phyloP scores from a whole-genome alignment of 2,329 filamentous ascomycete species.

The Thermothelomyces thermophilus region DNA sequence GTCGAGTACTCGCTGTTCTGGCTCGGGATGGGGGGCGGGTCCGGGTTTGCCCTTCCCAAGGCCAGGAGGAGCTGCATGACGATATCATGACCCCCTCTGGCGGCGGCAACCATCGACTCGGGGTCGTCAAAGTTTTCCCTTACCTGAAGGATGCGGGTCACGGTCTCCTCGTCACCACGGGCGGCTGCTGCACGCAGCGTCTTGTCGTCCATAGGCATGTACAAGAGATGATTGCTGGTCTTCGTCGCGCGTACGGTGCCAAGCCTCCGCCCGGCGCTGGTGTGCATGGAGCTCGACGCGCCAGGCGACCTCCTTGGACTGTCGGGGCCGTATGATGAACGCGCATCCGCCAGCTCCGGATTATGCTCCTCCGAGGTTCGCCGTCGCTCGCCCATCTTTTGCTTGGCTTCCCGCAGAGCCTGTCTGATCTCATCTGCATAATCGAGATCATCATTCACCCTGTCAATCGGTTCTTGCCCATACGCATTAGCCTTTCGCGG shows the following conservation, averaged over 20 bases:
- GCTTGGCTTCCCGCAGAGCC: slow-evolving; percentile 55
- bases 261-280: slow-evolving; percentile 41
- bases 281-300: slow-evolving; percentile 28
- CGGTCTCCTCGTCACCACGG: slow-evolving; percentile 55
- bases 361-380: slow-evolving; percentile 54
- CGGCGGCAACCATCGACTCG: slow-evolving; percentile 82
- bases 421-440: slow-evolving; percentile 73
- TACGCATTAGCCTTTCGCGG: slow-evolving; percentile 87
- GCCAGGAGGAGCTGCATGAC: slow-evolving; percentile 73
- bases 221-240: slow-evolving; percentile 57
- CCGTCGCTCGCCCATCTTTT: slow-evolving; percentile 47
- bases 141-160: slow-evolving; percentile 55
- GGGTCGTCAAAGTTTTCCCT: slow-evolving; percentile 63
- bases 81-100: slow-evolving; percentile 83
- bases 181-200: slow-evolving; percentile 55
- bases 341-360: slow-evolving; percentile 41
- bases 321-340: slow-evolving; percentile 49
- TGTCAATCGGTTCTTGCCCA: slow-evolving; percentile 83
- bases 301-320: slow-evolving; percentile 54
- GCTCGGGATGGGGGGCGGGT: slow-evolving; percentile 59
- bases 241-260: slow-evolving; percentile 55
- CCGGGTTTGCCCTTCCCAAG: slow-evolving; percentile 57
- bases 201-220: slow-evolving; percentile 57
- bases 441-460: slow-evolving; percentile 67
- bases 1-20: slow-evolving; percentile 66